Conservation (phyloP, 2,329 filamentous ascomycete species). For the Fusarium vanettenii region DNA sequence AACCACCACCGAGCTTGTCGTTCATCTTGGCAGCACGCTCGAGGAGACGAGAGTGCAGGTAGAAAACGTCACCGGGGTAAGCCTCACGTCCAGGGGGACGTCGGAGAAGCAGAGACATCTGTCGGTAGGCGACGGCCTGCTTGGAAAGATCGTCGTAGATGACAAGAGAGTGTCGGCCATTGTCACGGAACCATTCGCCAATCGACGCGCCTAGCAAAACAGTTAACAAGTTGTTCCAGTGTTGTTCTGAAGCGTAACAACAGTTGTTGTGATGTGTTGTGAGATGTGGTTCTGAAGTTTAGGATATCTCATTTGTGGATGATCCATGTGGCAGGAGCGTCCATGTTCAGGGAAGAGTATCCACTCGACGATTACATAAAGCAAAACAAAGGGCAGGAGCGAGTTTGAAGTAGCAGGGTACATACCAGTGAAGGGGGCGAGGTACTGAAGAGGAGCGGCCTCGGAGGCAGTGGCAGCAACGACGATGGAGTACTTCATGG, state of each 20-base stretch:
- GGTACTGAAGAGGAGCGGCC: constrained; percentile 93
- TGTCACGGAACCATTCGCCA: constrained; percentile 83
- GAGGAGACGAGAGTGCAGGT: constrained; percentile 98
- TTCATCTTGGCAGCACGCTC: constrained; percentile 99
- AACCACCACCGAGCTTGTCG: constrained; percentile 93
- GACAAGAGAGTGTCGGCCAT: constrained; percentile 88
- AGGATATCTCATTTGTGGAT: constrained; percentile 37
- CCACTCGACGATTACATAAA: background rate
- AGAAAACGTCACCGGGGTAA: constrained; percentile 99
- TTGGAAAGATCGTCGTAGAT: constrained; percentile 97
- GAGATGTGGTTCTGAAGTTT: background rate
- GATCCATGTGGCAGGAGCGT: constrained; percentile 16
- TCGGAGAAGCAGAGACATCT: constrained; percentile 98
- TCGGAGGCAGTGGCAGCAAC: constrained; percentile 98
- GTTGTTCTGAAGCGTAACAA: background rate
- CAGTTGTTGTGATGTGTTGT: background rate
- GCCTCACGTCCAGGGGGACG: constrained; percentile 99
- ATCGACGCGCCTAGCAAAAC: constrained; percentile 43
- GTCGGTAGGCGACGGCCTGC: constrained; percentile 97
- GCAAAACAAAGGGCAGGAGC: background rate
- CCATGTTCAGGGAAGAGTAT: background rate
- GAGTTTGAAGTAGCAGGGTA: background rate
- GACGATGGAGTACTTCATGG: constrained; percentile 97
- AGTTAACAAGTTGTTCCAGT: background rate
- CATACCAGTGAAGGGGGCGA: constrained; percentile 88